Evolutionary conservation across 1,284 basidiomycete species (phyloP), one percentile per base, ranked within the genome.

Genomic region (Volvariella volvacea): DNA sequence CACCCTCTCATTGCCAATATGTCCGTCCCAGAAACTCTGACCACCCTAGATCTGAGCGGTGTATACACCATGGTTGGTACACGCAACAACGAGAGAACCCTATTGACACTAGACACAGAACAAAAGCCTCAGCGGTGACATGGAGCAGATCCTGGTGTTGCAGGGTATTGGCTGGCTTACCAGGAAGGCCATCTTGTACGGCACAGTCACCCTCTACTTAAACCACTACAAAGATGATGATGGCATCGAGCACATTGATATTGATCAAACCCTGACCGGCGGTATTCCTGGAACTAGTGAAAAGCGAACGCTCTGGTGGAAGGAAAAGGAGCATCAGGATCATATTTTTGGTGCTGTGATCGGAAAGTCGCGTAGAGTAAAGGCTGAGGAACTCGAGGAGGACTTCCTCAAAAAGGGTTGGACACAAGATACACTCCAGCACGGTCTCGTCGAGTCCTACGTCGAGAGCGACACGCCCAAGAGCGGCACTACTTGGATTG

Each of bases 101-200:
- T 41, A 17, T 30, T 54, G 75, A 49, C 32, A 36, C 72, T 1
- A 22, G 15, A 4, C 30, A 30, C 47, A 80, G 78, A 80, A 78
- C 64, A 80, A 79, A 61, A 52, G 60, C 2, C 64, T 83, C 39
- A 78, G 74, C 47, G 77, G 76, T 33, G 59, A 63, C 40, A 71
- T 70, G 15, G 80, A 83, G 50, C 65, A 66, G 40, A 78, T 84
- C 47, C 72, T 85, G 21, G 53, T 58, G 28, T 65, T 79, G 14
- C 82, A 84, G 57, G 82, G 81, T 33, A 67, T 84, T 15, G 55
- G 75, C 45, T 84, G 80, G 80, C 49, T 75, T 17, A 80, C 65
- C 48, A 73, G 82, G 50, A 78, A 70, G 52, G 69, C 70, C 20
- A 82, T 84, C 52, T 42, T 50, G 4, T 22, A 65, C 16, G 74